phyloP scores from a whole-genome alignment of 176 grass and related monocot species.

The Calamus simplicifolius region DNA sequence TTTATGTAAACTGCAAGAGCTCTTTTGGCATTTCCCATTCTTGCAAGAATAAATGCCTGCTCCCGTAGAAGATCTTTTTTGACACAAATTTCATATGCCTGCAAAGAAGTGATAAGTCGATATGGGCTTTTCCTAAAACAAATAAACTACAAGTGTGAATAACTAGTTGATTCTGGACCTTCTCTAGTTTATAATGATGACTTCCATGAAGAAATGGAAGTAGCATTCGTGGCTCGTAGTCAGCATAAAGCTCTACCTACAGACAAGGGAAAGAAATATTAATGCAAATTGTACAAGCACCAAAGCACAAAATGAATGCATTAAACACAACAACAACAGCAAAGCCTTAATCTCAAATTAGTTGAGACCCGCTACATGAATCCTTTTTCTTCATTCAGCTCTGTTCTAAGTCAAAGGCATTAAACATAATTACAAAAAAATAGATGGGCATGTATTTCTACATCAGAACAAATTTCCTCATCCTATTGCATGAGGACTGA shows the following conservation, averaged over 20 bases:
- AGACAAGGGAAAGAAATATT: neutral
- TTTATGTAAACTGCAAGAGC: constrained; percentile 92
- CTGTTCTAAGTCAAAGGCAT: too few species aligned
- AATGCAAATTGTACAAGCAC: neutral
- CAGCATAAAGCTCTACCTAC: constrained; percentile 92
- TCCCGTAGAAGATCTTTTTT: constrained; percentile 75
- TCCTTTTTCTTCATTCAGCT: too few species aligned
- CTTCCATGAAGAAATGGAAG: constrained; percentile 88
- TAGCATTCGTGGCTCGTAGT: constrained; percentile 77
- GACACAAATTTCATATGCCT: constrained; percentile 85
- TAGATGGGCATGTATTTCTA: too few species aligned
- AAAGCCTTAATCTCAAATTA: neutral
- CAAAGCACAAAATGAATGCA: neutral
- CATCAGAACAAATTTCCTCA: neutral
- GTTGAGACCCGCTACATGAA: too few species aligned
- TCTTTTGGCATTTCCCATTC: constrained; percentile 97
- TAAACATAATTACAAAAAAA: too few species aligned
- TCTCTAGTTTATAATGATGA: constrained; percentile 89
- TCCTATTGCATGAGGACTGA: neutral
- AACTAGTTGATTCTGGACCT: constrained; percentile 30
- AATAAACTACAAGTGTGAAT: too few species aligned
- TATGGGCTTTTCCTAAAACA: neutral
- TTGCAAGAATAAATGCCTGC: constrained; percentile 88
- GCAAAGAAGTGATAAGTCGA: constrained; percentile 34
- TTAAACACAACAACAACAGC: neutral